Evolutionary conservation across 2,329 filamentous ascomycete species (phyloP), one percentile per base, ranked within the genome.

Genomic region (Plenodomus lindquistii): DNA sequence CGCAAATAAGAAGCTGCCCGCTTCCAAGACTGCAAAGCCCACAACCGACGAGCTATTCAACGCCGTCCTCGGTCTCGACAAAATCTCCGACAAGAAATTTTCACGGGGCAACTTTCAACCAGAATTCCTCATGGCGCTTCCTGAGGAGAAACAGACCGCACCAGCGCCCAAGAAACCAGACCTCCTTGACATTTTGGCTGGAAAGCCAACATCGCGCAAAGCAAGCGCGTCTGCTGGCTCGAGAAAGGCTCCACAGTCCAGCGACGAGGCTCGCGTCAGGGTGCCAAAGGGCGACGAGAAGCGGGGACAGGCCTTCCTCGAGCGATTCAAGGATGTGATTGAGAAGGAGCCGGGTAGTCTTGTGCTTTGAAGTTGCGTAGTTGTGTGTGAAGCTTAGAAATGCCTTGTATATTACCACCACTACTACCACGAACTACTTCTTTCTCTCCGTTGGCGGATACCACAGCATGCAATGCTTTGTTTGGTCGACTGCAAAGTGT

Each of bases 11-110:
- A 85, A 88, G 38, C 82, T 97, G 7, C 93, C 93, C 2, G 77
- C 81, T 21, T 82, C 85, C 4, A 80, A 84, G 50, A 77, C 78
- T 52, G 80, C 82, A 38, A 81, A 85, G 66, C 87, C 87, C 13
- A 86, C 88, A 0, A 78, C 87, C 29, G 84, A 91, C 66, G 91
- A 96, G 70, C 83, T 99, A 11, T 97, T 97, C 75, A 86, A 97
- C 69, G 85, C 93, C 63, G 80, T 97, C 13, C 81, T 99, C 7
- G 93, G 92, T 9, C 76, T 91, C 17, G 75, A 82, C 59, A 75
- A 77, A 48, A 78, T 82, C 48, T 48, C 53, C 10, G 62, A 54
- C 27, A 78, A 72, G 27, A 78, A 72, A 24, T 73, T 72, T 21
- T 80, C 67, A 70, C 84, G 71, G 75, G 91, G 77, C 56, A 79